These are phyloP conservation scores for Syncephalastrum racemosum DNA, from an alignment of 371 early-diverging fungal genomes.

Conservation along the genomic window DNA sequence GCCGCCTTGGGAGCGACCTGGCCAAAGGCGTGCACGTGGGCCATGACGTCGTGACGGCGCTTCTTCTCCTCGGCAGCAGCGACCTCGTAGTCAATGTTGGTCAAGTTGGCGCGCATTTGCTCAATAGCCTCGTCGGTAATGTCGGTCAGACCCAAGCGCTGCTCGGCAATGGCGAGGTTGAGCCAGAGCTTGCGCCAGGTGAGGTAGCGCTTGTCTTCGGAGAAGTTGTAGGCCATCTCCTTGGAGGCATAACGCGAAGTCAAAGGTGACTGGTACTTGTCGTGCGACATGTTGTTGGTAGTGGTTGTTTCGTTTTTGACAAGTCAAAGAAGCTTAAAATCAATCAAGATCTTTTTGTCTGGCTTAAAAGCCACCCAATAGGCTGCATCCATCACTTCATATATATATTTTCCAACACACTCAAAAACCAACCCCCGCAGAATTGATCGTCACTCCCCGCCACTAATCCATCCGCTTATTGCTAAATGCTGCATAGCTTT, in stretches of 20 bases:
- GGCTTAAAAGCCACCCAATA: too few species aligned
- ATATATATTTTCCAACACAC: too few species aligned
- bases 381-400: too few species aligned
- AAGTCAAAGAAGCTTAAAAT: neutral
- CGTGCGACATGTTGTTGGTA: conserved; percentile 45
- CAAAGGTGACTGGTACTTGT: conserved; percentile 89
- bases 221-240: conserved; percentile 97
- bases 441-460: too few species aligned
- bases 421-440: too few species aligned
- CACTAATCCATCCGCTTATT: too few species aligned
- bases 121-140: conserved; percentile 80
- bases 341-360: too few species aligned
- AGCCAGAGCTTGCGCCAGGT: conserved; percentile 97
- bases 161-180: conserved; percentile 90
- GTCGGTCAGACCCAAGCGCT: conserved; percentile 55
- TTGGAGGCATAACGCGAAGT: conserved; percentile 96
- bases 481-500: too few species aligned
- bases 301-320: neutral
- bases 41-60: conserved; percentile 98
- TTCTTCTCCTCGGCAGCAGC: conserved; percentile 93
- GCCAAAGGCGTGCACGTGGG: conserved; percentile 96
- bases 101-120: conserved; percentile 87
- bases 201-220: conserved; percentile 89
- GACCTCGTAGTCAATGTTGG: conserved; percentile 87
- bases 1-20: conserved; percentile 89